Evolutionary conservation across 768 basidiomycete species (phyloP), one percentile per base, ranked within the genome.

Genomic region (Cantharellus cinnabarinus): DNA sequence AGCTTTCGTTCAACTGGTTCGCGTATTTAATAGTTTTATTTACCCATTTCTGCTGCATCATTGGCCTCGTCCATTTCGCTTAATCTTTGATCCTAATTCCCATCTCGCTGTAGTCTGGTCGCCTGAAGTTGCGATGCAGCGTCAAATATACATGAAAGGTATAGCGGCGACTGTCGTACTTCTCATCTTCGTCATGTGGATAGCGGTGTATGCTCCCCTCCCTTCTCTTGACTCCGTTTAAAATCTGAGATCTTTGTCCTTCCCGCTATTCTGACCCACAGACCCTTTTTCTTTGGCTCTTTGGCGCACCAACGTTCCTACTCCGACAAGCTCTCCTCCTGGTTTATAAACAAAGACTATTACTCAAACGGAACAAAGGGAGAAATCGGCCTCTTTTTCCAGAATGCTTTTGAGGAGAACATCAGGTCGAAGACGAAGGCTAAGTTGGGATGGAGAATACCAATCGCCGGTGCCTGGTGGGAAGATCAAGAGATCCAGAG

Each of bases 401-500:
- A 37, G 7, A 37, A 10, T 7, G 52, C 35, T 37, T 7, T 54
- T 10, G 10, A 54, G 35, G 35, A 10, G 10, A 54, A 54, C 35
- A 54, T 54, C 0, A 37, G 7, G 10, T 10, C 7, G 14, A 10
- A 10, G 10, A 54, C 52, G 10, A 10, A 64, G 54, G 59, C 62
- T 14, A 62, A 65, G 58, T 62, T 71, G 4, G 64, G 66, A 37
- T 71, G 68, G 65, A 62, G 65, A 37, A 50, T 58, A 20, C 64
- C 66, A 5, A 61, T 64, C 2, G 58, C 65, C 0, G 59, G 64
- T 2, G 60, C 65, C 4, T 66, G 65, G 41, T 64, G 69, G 0
- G 66, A 64, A 14, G 63, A 69, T 54, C 62, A 67, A 2, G 65
- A 65, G 44, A 65, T 76, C 48, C 67, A 65, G 7, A 14, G 69